These are phyloP conservation scores for Exophiala oligosperma DNA, from an alignment of 2,329 filamentous ascomycete genomes.

Conservation along the genomic window DNA sequence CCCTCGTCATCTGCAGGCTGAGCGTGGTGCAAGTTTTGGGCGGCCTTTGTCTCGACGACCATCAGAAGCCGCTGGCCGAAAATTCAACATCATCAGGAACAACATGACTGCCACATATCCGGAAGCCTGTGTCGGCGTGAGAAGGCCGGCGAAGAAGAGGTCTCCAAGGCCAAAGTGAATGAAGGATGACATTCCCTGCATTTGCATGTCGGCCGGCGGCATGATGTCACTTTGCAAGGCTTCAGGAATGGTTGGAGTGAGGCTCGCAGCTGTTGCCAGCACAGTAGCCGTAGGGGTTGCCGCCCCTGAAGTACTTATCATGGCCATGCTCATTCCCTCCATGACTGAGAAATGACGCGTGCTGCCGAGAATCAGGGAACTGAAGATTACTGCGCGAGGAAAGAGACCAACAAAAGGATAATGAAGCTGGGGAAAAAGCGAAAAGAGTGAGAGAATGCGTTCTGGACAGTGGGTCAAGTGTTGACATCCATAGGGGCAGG, in stretches of 20 bases:
- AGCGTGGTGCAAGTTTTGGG: constrained; percentile 3
- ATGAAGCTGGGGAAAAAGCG: too few species aligned
- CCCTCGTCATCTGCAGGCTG: constrained; percentile 2
- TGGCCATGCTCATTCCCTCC: constrained; percentile 6
- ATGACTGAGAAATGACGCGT: too few species aligned
- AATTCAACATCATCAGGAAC: constrained; percentile 7
- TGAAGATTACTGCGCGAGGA: too few species aligned
- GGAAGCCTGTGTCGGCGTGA: constrained; percentile 7
- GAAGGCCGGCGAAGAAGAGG: constrained; percentile 1
- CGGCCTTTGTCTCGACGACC: constrained; percentile 5
- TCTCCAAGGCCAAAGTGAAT: constrained; percentile 7
- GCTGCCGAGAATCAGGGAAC: too few species aligned
- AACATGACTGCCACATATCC: constrained; percentile 8
- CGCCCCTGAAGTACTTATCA: neutral
- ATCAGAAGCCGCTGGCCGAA: constrained; percentile 5
- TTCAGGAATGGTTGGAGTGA: constrained; percentile 2
- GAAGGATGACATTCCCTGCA: constrained; percentile 3
- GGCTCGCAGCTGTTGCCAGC: neutral
- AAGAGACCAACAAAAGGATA: too few species aligned
- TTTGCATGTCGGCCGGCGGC: constrained; percentile 4
- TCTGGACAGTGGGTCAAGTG: too few species aligned
- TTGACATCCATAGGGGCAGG: too few species aligned
- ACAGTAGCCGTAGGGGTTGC: constrained; percentile 1
- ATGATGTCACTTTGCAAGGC: neutral
- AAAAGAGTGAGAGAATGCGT: too few species aligned